These are phyloP conservation scores for Paramarasmius palmivorus DNA, from an alignment of 1,284 basidiomycete species.

Conservation along the genomic window DNA sequence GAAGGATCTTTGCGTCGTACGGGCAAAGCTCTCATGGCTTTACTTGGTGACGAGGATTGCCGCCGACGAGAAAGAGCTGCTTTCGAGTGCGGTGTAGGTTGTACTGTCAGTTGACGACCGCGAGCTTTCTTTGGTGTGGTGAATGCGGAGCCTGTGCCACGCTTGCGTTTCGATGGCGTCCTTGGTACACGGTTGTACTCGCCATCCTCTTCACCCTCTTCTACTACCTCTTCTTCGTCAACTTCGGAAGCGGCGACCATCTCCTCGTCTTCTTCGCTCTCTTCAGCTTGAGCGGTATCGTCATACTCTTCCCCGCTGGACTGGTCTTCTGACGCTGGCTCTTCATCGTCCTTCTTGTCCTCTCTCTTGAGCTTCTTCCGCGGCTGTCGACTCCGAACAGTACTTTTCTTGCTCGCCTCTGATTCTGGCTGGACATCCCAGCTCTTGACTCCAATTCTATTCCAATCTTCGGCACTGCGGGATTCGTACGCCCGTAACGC, in stretches of 20 bases:
- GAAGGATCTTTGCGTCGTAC: conserved; percentile 36
- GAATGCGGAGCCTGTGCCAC: conserved; percentile 12
- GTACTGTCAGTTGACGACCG: conserved; percentile 35
- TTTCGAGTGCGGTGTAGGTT: conserved; percentile 71
- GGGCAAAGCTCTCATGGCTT: conserved; percentile 27
- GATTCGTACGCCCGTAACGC: not conserved
- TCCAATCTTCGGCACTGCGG: not conserved
- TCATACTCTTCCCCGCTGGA: conserved; percentile 1
- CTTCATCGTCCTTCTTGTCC: conserved; percentile 2
- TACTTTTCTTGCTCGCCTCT: not conserved
- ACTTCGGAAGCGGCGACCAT: no score
- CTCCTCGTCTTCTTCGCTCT: not conserved
- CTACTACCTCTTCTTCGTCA: conserved; percentile 8
- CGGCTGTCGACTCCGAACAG: not conserved
- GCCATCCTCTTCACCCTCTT: conserved; percentile 19
- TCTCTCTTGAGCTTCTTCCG: not conserved
- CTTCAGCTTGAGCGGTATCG: conserved; percentile 1
- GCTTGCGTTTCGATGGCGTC: conserved; percentile 21
- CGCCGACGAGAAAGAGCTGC: conserved; percentile 46
- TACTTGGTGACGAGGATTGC: conserved; percentile 34
- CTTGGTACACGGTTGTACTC: conserved; percentile 14
- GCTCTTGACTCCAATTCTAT: not conserved
- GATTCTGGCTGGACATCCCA: not conserved
- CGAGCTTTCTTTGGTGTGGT: conserved; percentile 30
- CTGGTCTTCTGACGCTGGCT: not conserved